phyloP scores from a whole-genome alignment of 345 rosid species.

The Brassica cretica region DNA sequence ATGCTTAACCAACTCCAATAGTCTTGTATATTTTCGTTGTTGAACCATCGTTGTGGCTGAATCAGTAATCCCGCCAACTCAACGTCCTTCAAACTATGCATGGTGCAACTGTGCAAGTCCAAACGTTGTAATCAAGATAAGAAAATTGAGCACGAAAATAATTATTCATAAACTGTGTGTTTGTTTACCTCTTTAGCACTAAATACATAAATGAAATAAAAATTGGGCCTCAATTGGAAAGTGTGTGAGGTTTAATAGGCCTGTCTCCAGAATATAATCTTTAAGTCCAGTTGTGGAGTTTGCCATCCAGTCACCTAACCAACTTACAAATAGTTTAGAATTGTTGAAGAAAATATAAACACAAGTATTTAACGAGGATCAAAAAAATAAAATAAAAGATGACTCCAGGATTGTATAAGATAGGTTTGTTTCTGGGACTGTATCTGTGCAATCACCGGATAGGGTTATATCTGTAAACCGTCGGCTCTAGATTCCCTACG shows the following conservation, averaged over 20 bases:
- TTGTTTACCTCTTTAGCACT: conserved; percentile 51
- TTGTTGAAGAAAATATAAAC: neutral
- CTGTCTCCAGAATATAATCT: conserved; percentile 43
- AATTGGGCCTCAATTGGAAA: conserved; percentile 43
- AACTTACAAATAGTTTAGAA: conserved; percentile 28
- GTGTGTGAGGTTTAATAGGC: conserved; percentile 45
- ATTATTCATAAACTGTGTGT: neutral
- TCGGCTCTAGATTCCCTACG: too few relatives aligned
- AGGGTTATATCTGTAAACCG: too few relatives aligned
- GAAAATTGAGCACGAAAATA: neutral
- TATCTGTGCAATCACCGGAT: too few relatives aligned
- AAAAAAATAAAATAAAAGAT: too few relatives aligned
- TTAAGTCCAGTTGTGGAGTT: conserved; percentile 41
- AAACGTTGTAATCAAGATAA: conserved; percentile 2
- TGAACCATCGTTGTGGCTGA: conserved; percentile 44
- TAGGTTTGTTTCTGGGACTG: too few relatives aligned
- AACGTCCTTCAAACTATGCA: conserved; percentile 41
- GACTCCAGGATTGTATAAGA: too few relatives aligned
- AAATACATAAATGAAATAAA: conserved; percentile 41
- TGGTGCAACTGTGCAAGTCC: neutral
- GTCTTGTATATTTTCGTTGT: conserved; percentile 34
- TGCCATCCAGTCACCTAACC: conserved; percentile 15
- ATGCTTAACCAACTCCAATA: too few relatives aligned
- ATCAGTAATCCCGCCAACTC: conserved; percentile 48
- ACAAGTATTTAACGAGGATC: neutral